These are phyloP conservation scores for Chernovozyma sophiae-reginae DNA, from an alignment of 1,139 yeast species.

Conservation along the genomic window DNA sequence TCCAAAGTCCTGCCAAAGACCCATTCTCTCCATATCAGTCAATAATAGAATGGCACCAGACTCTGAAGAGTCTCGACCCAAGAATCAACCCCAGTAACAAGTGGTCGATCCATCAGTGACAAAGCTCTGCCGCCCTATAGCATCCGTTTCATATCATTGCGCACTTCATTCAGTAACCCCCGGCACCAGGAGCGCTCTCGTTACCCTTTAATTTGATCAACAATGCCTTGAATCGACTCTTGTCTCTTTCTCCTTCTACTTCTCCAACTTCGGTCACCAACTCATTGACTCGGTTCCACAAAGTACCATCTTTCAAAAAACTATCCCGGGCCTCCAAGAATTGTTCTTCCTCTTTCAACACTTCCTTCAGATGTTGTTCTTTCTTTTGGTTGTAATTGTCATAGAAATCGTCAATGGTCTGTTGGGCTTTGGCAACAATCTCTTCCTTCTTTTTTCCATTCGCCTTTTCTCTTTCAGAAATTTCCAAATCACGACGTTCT, in stretches of 20 bases:
- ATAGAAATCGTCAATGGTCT: conserved; percentile 88
- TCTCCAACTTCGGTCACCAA: conserved; percentile 44
- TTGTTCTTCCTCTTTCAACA: conserved; percentile 63
- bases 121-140: no score
- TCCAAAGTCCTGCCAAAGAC: no score
- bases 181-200: conserved; percentile 64
- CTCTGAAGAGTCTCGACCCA: no score
- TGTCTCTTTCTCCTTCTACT: conserved; percentile 53
- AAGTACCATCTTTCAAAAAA: conserved; percentile 69
- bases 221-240: conserved; percentile 66
- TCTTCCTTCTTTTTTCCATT: conserved; percentile 65
- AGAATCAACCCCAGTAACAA: no score
- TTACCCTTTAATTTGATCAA: conserved; percentile 65
- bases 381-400: conserved; percentile 87
- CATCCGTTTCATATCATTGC: no score
- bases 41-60: no score
- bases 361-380: conserved; percentile 64
- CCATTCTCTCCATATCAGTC: no score
- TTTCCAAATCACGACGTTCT: conserved; percentile 76
- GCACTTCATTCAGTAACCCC: conserved; percentile 27
- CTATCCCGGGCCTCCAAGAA: conserved; percentile 76
- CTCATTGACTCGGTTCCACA: conserved; percentile 81
- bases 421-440: conserved; percentile 73
- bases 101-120: no score
- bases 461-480: conserved; percentile 74